A percentile compares a stretch with the other conserved stretches of the same genome.
phyloP scores from a whole-genome alignment of 495 filamentous ascomycete species.

The Massariosphaeria phaeospora region DNA sequence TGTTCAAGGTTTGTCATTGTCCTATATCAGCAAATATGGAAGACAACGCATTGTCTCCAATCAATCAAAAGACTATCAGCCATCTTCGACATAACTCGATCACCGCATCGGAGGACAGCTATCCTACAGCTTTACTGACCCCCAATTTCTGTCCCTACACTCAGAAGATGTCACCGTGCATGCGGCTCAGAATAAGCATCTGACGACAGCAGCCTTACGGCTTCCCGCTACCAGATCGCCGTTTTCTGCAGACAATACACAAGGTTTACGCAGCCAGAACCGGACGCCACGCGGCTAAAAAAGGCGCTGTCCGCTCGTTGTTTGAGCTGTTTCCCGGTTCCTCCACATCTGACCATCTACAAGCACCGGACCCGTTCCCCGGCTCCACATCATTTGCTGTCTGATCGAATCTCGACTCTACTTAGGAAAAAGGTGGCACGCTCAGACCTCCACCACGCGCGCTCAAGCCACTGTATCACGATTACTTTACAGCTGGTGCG shows the following conservation, averaged over 20 bases:
- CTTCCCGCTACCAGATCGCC: slow-evolving; percentile 12
- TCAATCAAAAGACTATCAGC: too few relatives aligned
- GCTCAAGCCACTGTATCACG: slow-evolving; percentile 14
- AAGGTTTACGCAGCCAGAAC: slow-evolving; percentile 5
- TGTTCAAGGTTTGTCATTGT: too few relatives aligned
- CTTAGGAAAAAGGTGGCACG: slow-evolving; percentile 18
- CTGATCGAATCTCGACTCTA: not conserved
- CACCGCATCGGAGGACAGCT: slow-evolving; percentile 7
- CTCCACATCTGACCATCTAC: slow-evolving; percentile 11
- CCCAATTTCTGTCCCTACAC: slow-evolving; percentile 7
- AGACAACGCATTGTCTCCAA: too few relatives aligned
- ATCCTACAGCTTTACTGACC: not conserved
- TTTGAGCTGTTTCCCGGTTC: slow-evolving; percentile 9
- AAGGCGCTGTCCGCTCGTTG: slow-evolving; percentile 7
- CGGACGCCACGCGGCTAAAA: slow-evolving; percentile 23
- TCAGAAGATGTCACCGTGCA: slow-evolving; percentile 5
- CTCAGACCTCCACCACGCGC: slow-evolving; percentile 19
- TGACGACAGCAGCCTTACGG: slow-evolving; percentile 26
- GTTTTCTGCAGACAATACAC: not conserved
- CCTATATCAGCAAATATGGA: too few relatives aligned
- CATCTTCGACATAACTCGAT: too few relatives aligned
- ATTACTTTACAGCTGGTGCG: slow-evolving; percentile 17
- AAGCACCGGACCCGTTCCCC: slow-evolving; percentile 1
- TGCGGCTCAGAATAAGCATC: slow-evolving; percentile 32
- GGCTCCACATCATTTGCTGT: slow-evolving; percentile 3